Evolutionary conservation across 108 stramenopile species (phyloP).

Genomic region (Stephanodiscus triporus): DNA sequence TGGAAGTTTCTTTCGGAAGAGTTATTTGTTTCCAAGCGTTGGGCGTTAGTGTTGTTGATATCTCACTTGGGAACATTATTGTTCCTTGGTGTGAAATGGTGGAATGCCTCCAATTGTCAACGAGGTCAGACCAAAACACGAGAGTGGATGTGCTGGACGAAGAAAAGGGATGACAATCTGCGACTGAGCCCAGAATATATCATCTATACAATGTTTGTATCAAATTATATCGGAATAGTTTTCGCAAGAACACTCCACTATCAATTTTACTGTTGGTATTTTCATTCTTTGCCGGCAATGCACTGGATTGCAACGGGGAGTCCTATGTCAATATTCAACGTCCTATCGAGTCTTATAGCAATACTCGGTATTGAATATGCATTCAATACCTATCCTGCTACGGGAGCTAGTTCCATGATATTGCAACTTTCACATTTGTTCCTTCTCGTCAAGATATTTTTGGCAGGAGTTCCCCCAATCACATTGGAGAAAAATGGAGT

Average conservation of each 20-base stretch:
- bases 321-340: slow-evolving; percentile 40
- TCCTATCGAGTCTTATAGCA: slow-evolving; percentile 19
- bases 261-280: slow-evolving; percentile 98
- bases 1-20: slow-evolving; percentile 94
- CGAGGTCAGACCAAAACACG: slow-evolving; percentile 22
- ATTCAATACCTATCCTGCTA: slow-evolving; percentile 94
- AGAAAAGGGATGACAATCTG: not conserved
- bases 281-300: slow-evolving; percentile 81
- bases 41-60: slow-evolving; percentile 67
- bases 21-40: slow-evolving; percentile 73
- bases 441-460: slow-evolving; percentile 36
- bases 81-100: slow-evolving; percentile 67
- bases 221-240: slow-evolving; percentile 94
- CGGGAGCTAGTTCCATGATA: slow-evolving; percentile 72
- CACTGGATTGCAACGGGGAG: slow-evolving; percentile 56
- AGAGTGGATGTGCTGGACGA: slow-evolving; percentile 39
- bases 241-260: slow-evolving; percentile 96
- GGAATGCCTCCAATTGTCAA: slow-evolving; percentile 43
- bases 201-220: slow-evolving; percentile 79
- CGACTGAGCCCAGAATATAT: slow-evolving; percentile 66
- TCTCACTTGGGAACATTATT: slow-evolving; percentile 60
- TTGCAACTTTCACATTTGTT: slow-evolving; percentile 81
- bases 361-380: slow-evolving; percentile 75
- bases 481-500: not conserved
- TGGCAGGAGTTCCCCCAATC: slow-evolving; percentile 19